phyloP scores from a whole-genome alignment of 805 yeast genomes.

The Teunomyces kruisii region DNA sequence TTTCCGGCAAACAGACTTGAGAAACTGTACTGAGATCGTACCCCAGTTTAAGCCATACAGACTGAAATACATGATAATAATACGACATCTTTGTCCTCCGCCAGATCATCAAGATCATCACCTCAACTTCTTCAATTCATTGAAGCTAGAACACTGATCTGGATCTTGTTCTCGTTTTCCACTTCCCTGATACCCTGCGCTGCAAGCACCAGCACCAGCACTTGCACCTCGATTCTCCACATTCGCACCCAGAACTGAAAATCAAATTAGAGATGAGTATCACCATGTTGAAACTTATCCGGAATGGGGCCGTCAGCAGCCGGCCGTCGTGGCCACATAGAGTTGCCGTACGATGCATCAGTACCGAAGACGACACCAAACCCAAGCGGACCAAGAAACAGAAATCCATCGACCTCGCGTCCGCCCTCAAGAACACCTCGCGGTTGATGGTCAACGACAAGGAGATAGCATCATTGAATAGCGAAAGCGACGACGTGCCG shows the following conservation, averaged over 20 bases:
- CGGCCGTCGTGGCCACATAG: not conserved
- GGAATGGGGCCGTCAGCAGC: conserved; percentile 14
- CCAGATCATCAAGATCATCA: too few relatives aligned
- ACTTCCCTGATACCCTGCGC: too few relatives aligned
- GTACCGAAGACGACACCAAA: conserved; percentile 2
- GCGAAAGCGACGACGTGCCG: conserved; percentile 5
- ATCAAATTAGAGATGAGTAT: conserved; percentile 17
- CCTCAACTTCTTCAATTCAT: too few relatives aligned
- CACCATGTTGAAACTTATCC: conserved; percentile 26
- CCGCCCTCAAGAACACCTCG: conserved; percentile 10
- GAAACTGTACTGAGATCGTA: too few relatives aligned
- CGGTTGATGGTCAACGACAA: conserved; percentile 8
- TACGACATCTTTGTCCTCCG: too few relatives aligned
- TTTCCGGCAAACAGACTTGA: too few relatives aligned
- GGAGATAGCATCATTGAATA: conserved; percentile 4
- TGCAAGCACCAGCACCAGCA: too few relatives aligned
- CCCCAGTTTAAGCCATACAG: too few relatives aligned
- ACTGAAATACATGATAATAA: too few relatives aligned
- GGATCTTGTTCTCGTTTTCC: too few relatives aligned
- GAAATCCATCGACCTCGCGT: conserved; percentile 10
- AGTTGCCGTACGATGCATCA: not conserved
- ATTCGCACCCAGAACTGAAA: conserved; percentile 2
- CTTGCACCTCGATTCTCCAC: too few relatives aligned
- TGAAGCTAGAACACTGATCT: too few relatives aligned
- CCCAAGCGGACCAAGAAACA: conserved; percentile 8